Conservation (phyloP, 768 basidiomycete genomes). For the Russula brevipes region DNA sequence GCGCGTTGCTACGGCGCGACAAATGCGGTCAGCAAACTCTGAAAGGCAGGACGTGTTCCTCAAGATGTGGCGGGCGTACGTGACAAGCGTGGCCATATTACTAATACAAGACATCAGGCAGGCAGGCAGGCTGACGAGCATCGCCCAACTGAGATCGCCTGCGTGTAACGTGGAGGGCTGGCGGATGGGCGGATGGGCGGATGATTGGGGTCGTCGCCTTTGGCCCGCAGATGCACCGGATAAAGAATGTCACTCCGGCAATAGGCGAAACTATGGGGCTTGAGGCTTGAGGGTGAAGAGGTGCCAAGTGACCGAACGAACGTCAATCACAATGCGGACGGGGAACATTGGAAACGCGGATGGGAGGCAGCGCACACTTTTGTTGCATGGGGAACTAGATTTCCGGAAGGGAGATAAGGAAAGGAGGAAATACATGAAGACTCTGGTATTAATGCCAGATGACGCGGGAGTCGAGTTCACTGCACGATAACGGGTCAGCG, state of each 20-base stretch:
- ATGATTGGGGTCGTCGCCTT: conserved; percentile 66
- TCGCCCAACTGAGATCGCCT: conserved; percentile 66
- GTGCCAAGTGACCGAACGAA: conserved; percentile 47
- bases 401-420: conserved; percentile 74
- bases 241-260: conserved; percentile 66
- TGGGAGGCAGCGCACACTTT: conserved; percentile 28
- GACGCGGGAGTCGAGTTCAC: conserved; percentile 69
- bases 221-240: conserved; percentile 75
- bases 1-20: conserved; percentile 50
- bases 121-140: conserved; percentile 62
- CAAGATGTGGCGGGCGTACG: conserved; percentile 36
- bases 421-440: conserved; percentile 79
- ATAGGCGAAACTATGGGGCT: conserved; percentile 56
- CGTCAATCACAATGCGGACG: conserved; percentile 10
- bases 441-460: conserved; percentile 54
- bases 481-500: conserved; percentile 28
- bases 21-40: conserved; percentile 1
- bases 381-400: conserved; percentile 79
- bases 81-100: conserved; percentile 72
- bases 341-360: conserved; percentile 12
- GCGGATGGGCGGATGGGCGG: conserved; percentile 47
- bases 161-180: conserved; percentile 62
- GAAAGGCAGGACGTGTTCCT: conserved; percentile 6
- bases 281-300: conserved; percentile 68
- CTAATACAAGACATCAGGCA: conserved; percentile 74